A percentile compares a stretch with the other conserved stretches of the same genome.
phyloP scores from a whole-genome alignment of 2,329 filamentous ascomycete genomes.

The Aureobasidium sp. region DNA sequence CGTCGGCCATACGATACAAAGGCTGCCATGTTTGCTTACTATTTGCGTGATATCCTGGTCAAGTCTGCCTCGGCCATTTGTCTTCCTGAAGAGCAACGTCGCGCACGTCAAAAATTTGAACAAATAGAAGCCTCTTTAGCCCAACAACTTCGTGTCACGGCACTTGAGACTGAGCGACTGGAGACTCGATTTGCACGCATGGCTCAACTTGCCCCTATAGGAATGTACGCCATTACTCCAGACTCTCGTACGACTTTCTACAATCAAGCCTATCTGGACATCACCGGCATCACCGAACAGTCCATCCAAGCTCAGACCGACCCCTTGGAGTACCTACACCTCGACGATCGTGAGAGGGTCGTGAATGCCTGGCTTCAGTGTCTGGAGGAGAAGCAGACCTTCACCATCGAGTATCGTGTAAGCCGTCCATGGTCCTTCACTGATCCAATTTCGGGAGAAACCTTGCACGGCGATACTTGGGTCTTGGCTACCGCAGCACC shows the following conservation, averaged over 20 bases:
- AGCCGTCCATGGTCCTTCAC: constrained; percentile 28
- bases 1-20: constrained; percentile 31
- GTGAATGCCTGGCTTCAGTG: constrained; percentile 26
- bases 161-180: constrained; percentile 26
- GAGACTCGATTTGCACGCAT: constrained; percentile 34
- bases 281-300: constrained; percentile 24
- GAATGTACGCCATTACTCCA: constrained; percentile 32
- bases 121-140: constrained; percentile 31
- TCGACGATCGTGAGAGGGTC: constrained; percentile 29
- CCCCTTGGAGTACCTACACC: constrained; percentile 10
- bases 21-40: constrained; percentile 31
- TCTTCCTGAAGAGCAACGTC: constrained; percentile 20
- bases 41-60: constrained; percentile 24
- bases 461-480: constrained; percentile 25
- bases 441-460: constrained; percentile 22
- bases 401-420: constrained; percentile 32
- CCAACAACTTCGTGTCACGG: constrained; percentile 27
- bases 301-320: constrained; percentile 6
- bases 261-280: constrained; percentile 34
- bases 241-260: constrained; percentile 31
- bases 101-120: constrained; percentile 28
- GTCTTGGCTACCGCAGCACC: constrained; percentile 26
- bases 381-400: constrained; percentile 24
- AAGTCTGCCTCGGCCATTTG: constrained; percentile 21
- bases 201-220: constrained; percentile 32